A percentile compares a stretch with the other conserved stretches of the same genome.
These are phyloP conservation scores for Yamadazyma pseudoaaseri DNA, from an alignment of 1,139 yeast species.

Conservation along the genomic window DNA sequence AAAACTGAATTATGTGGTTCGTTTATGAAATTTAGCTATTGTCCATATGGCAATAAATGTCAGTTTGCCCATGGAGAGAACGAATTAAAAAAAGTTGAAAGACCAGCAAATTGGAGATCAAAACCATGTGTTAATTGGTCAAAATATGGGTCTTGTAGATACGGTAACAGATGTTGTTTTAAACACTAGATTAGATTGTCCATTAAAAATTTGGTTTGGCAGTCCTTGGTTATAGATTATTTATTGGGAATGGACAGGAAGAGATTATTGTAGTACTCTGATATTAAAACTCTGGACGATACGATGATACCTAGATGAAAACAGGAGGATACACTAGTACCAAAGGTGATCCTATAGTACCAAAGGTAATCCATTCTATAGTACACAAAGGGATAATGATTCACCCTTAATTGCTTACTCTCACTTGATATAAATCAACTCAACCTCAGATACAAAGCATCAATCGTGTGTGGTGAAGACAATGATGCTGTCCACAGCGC, in stretches of 20 bases:
- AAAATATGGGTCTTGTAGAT: constrained; percentile 78
- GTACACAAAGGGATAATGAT: too few species aligned
- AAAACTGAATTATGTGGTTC: constrained; percentile 90
- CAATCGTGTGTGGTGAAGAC: too few species aligned
- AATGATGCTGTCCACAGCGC: too few species aligned
- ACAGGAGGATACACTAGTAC: too few species aligned
- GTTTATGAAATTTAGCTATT: constrained; percentile 65
- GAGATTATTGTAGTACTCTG: too few species aligned
- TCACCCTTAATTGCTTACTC: too few species aligned
- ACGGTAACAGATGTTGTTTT: constrained; percentile 90
- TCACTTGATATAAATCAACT: too few species aligned
- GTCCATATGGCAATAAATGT: constrained; percentile 89
- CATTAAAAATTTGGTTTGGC: constrained; percentile 1
- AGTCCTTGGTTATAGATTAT: constrained; percentile 9
- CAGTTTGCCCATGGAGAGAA: constrained; percentile 90
- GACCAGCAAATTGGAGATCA: constrained; percentile 87
- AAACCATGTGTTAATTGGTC: constrained; percentile 91
- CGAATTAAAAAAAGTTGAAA: constrained; percentile 70
- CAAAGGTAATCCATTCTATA: too few species aligned
- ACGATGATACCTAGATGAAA: too few species aligned
- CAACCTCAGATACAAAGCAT: too few species aligned
- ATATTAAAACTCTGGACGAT: too few species aligned
- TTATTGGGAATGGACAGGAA: constrained; percentile 8
- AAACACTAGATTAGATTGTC: constrained; percentile 45
- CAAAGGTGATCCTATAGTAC: too few species aligned